Evolutionary conservation across 176 grass and related monocot species (phyloP).

Genomic region (Zea luxurians): DNA sequence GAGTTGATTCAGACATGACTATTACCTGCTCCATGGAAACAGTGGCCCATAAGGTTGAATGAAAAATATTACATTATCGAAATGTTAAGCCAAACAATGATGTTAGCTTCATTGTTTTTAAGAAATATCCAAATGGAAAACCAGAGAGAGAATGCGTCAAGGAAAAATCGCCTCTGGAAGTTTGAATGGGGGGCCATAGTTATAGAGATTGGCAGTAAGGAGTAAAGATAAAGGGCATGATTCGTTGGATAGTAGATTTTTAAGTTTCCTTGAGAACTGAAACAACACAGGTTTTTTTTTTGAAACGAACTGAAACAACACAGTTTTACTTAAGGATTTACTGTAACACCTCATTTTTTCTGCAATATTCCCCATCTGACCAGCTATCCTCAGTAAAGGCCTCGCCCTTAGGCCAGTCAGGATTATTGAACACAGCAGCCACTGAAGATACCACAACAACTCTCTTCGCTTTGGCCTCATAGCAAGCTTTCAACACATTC

Average conservation of each 20-base stretch:
- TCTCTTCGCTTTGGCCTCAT: constrained; percentile 61
- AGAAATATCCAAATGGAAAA: background rate
- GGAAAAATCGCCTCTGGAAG: background rate
- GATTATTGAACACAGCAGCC: constrained; percentile 44
- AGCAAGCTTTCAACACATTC: constrained; percentile 72
- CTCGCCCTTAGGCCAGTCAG: constrained; percentile 62
- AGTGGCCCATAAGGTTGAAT: background rate
- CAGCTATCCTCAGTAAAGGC: constrained; percentile 66
- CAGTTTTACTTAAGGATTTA: background rate
- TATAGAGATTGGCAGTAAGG: background rate
- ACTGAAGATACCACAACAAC: constrained; percentile 71
- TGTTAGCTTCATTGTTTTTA: too few relatives aligned
- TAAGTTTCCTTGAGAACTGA: background rate
- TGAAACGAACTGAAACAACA: background rate
- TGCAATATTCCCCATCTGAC: constrained; percentile 61
- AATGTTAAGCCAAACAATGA: background rate
- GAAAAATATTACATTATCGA: background rate
- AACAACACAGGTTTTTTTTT: background rate
- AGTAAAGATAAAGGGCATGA: background rate
- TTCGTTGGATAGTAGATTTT: background rate
- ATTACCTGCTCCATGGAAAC: background rate
- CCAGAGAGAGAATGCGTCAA: background rate
- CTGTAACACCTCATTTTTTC: constrained; percentile 34
- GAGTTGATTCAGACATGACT: background rate
- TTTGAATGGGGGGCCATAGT: background rate